Evolutionary conservation across 768 basidiomycete genomes (phyloP).

Genomic region (Auriscalpium orientale): DNA sequence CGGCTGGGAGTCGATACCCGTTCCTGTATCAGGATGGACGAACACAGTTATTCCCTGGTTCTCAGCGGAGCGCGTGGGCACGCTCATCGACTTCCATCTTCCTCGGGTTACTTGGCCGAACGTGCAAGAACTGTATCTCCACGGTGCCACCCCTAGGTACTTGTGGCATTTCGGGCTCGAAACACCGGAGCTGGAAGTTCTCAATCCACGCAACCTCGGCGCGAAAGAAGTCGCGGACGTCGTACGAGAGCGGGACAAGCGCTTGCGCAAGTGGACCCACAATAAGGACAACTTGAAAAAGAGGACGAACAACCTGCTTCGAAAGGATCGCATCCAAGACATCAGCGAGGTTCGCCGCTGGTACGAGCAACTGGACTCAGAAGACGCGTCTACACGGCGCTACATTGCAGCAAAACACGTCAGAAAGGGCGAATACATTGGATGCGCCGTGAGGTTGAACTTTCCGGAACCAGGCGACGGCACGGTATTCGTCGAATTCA

Average conservation of each 20-base stretch:
- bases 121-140: neutral
- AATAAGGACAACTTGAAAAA: neutral
- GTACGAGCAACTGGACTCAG: neutral
- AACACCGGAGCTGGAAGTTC: neutral
- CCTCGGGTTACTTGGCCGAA: neutral
- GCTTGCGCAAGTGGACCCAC: neutral
- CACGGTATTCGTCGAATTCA: neutral
- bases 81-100: neutral
- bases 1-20: neutral
- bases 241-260: neutral
- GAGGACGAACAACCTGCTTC: neutral
- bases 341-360: neutral
- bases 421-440: neutral
- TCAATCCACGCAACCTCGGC: neutral
- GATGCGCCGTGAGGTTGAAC: neutral
- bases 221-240: neutral
- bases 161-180: neutral
- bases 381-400: no score
- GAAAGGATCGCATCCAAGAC: neutral
- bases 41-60: neutral
- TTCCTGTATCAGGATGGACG: neutral
- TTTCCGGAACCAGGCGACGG: neutral
- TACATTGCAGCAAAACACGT: neutral
- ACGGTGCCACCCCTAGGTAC: neutral
- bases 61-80: neutral